Base-by-base conservation (phyloP, 176 grass and related monocot species). In the Lolium perenne region DNA sequence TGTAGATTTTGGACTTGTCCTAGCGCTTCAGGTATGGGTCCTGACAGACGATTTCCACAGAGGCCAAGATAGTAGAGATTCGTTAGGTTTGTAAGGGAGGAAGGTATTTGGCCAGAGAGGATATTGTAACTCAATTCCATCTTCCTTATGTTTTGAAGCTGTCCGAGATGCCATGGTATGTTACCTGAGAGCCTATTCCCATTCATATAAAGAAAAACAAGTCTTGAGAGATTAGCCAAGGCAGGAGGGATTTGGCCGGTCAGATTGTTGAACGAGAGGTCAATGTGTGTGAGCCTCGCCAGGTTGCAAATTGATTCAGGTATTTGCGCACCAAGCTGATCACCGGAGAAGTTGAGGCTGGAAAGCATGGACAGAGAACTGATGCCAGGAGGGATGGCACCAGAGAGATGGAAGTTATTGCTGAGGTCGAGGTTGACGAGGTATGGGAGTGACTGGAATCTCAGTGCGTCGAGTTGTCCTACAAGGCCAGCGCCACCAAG, bases 181-280 rank as follows among this genome's bases (percentile, higher is more conserved):
- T 4, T 4, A 2, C 73, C 73, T 15, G 73, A 76, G 14, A 76
- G 22, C 73, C 11, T 76, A 53, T 49, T 76, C 5, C 1, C 22
- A 32, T 0, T 1, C 7, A 76, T 11, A 18, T 8, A 16, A 6
- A 76, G 73, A 5, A 54, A 25, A 2, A 0, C 49, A 8, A 76
- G 73, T 15, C 22, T 76, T 14, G 73, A 32, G 45, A 76, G 73
- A 54, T 76, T 76, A 10, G 47, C 73, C 73, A 76, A 21, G 13
- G 73, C n/a, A 32, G 73, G 22, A 53, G 86, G 90, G n/a, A 88
- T 85, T 0, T 13, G 4, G 41, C 86, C 90, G 15, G 58, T 80
- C 32, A 81, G 79, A 7, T 69, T 81, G 32, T 68, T 68, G 25
- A 1, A 3, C 25, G 60, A 50, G 79, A 81, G 61, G 60, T 81